Evolutionary conservation across 2,329 filamentous ascomycete species (phyloP).

Genomic region (Pseudogymnoascus destructans): DNA sequence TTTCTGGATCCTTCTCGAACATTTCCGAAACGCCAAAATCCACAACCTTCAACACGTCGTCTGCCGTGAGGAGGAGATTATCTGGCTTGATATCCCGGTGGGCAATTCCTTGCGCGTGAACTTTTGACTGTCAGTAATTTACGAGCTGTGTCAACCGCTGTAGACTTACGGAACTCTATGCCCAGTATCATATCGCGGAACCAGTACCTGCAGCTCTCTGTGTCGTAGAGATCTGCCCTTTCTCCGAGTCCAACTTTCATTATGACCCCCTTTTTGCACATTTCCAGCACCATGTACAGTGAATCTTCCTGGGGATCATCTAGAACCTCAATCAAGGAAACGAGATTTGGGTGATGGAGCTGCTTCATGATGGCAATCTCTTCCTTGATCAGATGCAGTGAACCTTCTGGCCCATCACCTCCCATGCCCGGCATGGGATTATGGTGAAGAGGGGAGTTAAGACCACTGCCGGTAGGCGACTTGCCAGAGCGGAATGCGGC

Average conservation of each 20-base stretch:
- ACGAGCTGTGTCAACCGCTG: neutral
- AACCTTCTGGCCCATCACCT: conserved; percentile 49
- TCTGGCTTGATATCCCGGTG: conserved; percentile 98
- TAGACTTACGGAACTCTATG: conserved; percentile 70
- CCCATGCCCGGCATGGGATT: conserved; percentile 38
- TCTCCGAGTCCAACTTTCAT: conserved; percentile 93
- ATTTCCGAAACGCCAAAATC: conserved; percentile 99
- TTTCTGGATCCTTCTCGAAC: conserved; percentile 77
- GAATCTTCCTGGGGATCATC: conserved; percentile 94
- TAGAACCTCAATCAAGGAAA: conserved; percentile 82
- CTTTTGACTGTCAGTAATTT: conserved; percentile 30
- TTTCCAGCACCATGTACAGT: conserved; percentile 95
- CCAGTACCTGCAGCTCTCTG: conserved; percentile 76
- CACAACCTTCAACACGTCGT: conserved; percentile 91
- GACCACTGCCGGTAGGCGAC: conserved; percentile 32
- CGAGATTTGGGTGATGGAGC: conserved; percentile 86
- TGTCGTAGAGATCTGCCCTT: conserved; percentile 64
- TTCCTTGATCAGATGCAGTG: conserved; percentile 79
- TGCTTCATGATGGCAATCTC: conserved; percentile 99
- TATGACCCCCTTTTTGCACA: conserved; percentile 95
- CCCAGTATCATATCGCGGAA: conserved; percentile 90
- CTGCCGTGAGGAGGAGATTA: conserved; percentile 78
- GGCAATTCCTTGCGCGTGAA: conserved; percentile 88
- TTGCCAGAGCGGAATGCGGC: conserved; percentile 22
- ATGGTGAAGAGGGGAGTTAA: conserved; percentile 33